These are phyloP conservation scores for Elaeagnus macrophylla DNA, from an alignment of 306 rosid species.

Conservation along the genomic window DNA sequence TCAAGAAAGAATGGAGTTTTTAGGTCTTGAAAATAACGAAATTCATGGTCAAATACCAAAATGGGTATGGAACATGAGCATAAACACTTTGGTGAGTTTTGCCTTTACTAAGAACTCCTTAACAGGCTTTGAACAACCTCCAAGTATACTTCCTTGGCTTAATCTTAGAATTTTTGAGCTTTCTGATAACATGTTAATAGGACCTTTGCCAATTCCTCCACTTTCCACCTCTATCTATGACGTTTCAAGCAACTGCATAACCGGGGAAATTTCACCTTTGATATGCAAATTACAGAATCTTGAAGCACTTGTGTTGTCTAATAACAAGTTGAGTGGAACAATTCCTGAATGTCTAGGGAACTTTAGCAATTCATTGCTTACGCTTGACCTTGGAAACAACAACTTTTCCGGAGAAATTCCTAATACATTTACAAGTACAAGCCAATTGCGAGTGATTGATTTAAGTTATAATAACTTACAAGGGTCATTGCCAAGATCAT, in stretches of 20 bases:
- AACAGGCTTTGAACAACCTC: background rate
- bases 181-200: background rate
- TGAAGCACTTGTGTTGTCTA: background rate
- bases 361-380: background rate
- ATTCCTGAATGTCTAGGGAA: slow-evolving; percentile 16
- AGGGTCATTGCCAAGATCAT: no score
- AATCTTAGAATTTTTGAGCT: background rate
- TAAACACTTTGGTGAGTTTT: background rate
- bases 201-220: slow-evolving; percentile 1
- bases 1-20: background rate
- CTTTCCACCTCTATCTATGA: rapidly evolving
- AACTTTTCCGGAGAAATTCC: slow-evolving; percentile 2
- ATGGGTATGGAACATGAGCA: background rate
- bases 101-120: background rate
- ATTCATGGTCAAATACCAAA: background rate
- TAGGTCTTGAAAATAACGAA: background rate
- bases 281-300: background rate
- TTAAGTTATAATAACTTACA: slow-evolving; percentile 20
- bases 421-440: background rate
- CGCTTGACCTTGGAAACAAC: background rate
- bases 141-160: background rate
- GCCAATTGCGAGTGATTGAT: slow-evolving; percentile 7
- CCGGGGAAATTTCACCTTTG: background rate
- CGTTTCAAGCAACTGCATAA: background rate
- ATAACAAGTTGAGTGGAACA: slow-evolving; percentile 6